Conservation (phyloP, 805 yeast species). For the Candida anglica region DNA sequence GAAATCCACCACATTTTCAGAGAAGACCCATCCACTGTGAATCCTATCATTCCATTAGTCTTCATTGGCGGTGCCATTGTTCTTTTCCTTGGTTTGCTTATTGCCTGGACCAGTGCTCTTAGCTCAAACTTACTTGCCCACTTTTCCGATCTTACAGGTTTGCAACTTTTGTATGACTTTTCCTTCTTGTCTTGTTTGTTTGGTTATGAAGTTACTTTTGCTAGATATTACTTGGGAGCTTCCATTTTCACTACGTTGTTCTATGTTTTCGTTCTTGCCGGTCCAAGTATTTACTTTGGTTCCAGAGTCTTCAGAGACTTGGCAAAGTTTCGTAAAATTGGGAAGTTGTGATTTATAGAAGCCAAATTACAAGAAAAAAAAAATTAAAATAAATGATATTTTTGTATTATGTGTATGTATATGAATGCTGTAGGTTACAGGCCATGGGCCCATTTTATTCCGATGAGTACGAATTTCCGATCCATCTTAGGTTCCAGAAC, state of each 20-base stretch:
- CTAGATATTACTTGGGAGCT: slow-evolving; percentile 54
- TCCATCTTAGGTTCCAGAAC: slow-evolving; percentile 53
- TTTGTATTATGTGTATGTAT: slow-evolving; percentile 1
- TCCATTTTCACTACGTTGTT: slow-evolving; percentile 58
- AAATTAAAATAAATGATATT: slow-evolving; percentile 2
- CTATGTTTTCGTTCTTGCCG: slow-evolving; percentile 44
- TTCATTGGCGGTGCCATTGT: slow-evolving; percentile 44
- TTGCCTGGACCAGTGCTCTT: slow-evolving; percentile 36
- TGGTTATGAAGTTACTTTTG: slow-evolving; percentile 50
- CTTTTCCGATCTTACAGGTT: slow-evolving; percentile 29
- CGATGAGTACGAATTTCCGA: slow-evolving; percentile 47
- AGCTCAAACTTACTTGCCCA: slow-evolving; percentile 28
- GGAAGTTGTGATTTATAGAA: slow-evolving; percentile 9
- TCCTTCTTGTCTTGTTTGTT: slow-evolving; percentile 47
- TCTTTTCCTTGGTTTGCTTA: slow-evolving; percentile 40
- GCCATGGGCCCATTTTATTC: slow-evolving; percentile 10
- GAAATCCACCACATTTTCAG: slow-evolving; percentile 66
- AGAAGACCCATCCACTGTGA: slow-evolving; percentile 48
- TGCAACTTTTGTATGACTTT: slow-evolving; percentile 32
- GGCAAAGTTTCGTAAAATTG: slow-evolving; percentile 25
- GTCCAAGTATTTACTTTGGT: slow-evolving; percentile 58
- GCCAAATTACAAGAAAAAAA: background rate
- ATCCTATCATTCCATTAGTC: slow-evolving; percentile 45
- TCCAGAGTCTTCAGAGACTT: slow-evolving; percentile 59
- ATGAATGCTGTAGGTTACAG: slow-evolving; percentile 1